phyloP scores from a whole-genome alignment of 257 asterid species.

The Nicotiana tomentosiformis region DNA sequence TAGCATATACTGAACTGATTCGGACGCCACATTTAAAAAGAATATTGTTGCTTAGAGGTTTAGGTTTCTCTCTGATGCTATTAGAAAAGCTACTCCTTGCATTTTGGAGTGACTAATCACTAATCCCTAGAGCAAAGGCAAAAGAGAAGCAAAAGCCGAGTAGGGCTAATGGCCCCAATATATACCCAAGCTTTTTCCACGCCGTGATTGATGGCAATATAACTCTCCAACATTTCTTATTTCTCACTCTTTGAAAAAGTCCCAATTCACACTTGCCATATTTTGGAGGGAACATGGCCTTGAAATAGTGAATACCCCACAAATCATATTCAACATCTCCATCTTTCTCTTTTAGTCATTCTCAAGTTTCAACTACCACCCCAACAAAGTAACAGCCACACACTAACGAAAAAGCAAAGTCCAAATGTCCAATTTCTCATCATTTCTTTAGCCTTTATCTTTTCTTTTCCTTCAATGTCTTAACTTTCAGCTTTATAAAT shows the following conservation, averaged over 20 bases:
- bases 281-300: slow-evolving; percentile 10
- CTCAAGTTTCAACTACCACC: slow-evolving; percentile 25
- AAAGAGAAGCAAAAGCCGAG: background rate
- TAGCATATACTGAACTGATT: background rate
- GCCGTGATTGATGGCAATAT: slow-evolving; percentile 32
- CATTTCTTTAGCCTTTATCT: background rate
- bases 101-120: background rate
- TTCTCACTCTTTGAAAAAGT: slow-evolving; percentile 18
- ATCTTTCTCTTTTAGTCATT: slow-evolving; percentile 13
- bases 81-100: background rate
- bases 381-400: background rate
- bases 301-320: slow-evolving; percentile 17
- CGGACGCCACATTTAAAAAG: background rate
- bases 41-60: background rate
- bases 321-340: background rate
- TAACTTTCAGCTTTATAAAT: background rate
- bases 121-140: background rate
- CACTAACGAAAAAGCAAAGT: background rate
- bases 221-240: slow-evolving; percentile 21
- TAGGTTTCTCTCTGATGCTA: background rate
- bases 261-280: slow-evolving; percentile 5
- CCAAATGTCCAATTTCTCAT: slow-evolving; percentile 9
- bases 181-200: slow-evolving; percentile 1
- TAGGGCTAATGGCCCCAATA: background rate
- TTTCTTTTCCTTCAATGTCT: background rate